Conservation (phyloP, 2,329 filamentous ascomycete species). For the Diaporthe vaccinii region DNA sequence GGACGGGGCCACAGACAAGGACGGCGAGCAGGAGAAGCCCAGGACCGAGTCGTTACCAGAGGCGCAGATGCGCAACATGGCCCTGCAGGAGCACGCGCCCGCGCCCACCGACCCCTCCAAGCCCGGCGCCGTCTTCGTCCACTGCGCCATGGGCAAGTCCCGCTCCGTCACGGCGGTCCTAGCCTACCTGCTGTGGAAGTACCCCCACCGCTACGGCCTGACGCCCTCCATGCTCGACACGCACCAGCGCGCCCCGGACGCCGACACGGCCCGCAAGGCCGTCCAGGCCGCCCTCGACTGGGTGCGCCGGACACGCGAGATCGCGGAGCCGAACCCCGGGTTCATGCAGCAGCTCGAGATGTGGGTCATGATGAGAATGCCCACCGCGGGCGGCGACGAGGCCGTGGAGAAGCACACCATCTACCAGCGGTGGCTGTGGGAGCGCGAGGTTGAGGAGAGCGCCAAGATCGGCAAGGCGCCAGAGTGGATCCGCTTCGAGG, state of each 20-base stretch:
- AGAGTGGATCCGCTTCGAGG: slow-evolving; percentile 85
- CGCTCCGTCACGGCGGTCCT: slow-evolving; percentile 87
- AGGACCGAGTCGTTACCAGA: neutral
- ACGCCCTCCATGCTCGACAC: slow-evolving; percentile 58
- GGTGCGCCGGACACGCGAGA: slow-evolving; percentile 77
- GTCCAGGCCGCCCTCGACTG: slow-evolving; percentile 74
- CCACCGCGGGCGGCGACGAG: slow-evolving; percentile 64
- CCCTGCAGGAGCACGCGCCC: slow-evolving; percentile 8
- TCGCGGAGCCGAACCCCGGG: slow-evolving; percentile 90
- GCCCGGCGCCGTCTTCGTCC: slow-evolving; percentile 65
- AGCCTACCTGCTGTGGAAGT: slow-evolving; percentile 84
- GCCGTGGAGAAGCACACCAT: slow-evolving; percentile 74
- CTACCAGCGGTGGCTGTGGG: slow-evolving; percentile 81
- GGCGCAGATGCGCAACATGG: slow-evolving; percentile 13
- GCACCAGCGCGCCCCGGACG: slow-evolving; percentile 36
- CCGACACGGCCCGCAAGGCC: slow-evolving; percentile 60
- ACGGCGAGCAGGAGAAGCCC: neutral
- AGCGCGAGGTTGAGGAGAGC: slow-evolving; percentile 67
- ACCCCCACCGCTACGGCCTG: slow-evolving; percentile 66
- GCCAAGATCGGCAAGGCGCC: slow-evolving; percentile 84
- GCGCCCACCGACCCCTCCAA: slow-evolving; percentile 40
- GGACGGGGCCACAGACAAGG: neutral
- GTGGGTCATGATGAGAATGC: slow-evolving; percentile 89
- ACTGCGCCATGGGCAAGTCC: slow-evolving; percentile 96
- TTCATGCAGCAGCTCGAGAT: slow-evolving; percentile 92